A percentile compares a stretch with the other conserved stretches of the same genome.
These are phyloP conservation scores for Arabidopsis suecica DNA, from an alignment of 345 rosid genomes.

Conservation along the genomic window DNA sequence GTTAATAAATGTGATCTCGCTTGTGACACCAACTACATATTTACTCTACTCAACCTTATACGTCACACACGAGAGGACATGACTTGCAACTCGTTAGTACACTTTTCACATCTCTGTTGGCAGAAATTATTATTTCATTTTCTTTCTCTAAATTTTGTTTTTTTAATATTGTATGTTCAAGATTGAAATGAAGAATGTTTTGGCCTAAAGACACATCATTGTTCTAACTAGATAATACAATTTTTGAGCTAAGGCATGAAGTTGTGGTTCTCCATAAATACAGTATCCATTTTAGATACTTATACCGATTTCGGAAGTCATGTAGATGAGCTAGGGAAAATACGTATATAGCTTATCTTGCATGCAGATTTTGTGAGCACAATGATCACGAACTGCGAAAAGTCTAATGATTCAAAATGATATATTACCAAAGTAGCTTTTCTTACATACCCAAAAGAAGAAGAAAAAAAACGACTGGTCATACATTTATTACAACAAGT, in stretches of 20 bases:
- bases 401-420: constrained; percentile 38
- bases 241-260: background rate
- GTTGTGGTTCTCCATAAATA: constrained; percentile 19
- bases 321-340: constrained; percentile 2
- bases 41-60: constrained; percentile 40
- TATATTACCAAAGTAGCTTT: constrained; percentile 38
- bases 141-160: background rate
- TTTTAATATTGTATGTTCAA: no score
- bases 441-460: constrained; percentile 37
- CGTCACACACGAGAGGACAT: constrained; percentile 35
- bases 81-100: constrained; percentile 36
- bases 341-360: constrained; percentile 9
- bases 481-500: constrained; percentile 32
- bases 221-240: constrained; percentile 4
- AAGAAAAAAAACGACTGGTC: constrained; percentile 3
- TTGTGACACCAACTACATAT: constrained; percentile 42
- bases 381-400: constrained; percentile 34
- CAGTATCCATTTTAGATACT: background rate
- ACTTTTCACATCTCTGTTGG: constrained; percentile 26
- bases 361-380: constrained; percentile 29
- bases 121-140: constrained; percentile 21
- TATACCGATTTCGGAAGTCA: constrained; percentile 11
- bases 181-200: no score
- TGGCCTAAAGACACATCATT: no score
- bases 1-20: constrained; percentile 43